Conservation (phyloP, 192 early-diverging fungal species). For the Rhizoclosmatium sp. region DNA sequence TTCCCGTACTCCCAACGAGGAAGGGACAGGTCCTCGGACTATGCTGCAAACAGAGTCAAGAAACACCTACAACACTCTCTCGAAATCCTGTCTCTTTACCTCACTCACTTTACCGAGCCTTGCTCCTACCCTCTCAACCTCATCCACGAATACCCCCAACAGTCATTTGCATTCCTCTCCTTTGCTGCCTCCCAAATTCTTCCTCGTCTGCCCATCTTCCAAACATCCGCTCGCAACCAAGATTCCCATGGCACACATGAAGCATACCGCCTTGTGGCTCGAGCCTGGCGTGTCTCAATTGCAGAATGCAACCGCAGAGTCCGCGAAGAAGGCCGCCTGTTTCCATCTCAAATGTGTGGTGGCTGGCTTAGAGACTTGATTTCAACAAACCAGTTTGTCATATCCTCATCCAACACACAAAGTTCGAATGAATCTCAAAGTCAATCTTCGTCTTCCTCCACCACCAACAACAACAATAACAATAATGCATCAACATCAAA, state of each 20-base stretch:
- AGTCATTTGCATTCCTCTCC: constrained; percentile 83
- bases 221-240: constrained; percentile 76
- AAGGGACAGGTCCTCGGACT: constrained; percentile 73
- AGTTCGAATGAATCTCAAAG: neutral
- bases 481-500: too few species aligned
- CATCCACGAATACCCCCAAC: constrained; percentile 80
- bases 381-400: constrained; percentile 21
- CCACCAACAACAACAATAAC: too few species aligned
- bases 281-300: constrained; percentile 81
- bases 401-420: neutral
- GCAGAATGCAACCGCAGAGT: constrained; percentile 74
- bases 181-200: constrained; percentile 59
- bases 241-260: constrained; percentile 70
- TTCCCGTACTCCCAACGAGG: constrained; percentile 88
- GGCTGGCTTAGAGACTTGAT: constrained; percentile 85
- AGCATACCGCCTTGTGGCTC: constrained; percentile 74
- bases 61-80: constrained; percentile 76
- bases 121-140: constrained; percentile 76
- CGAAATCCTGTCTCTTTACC: constrained; percentile 55
- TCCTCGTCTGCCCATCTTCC: constrained; percentile 80
- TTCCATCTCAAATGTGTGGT: constrained; percentile 75
- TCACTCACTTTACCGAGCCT: constrained; percentile 56
- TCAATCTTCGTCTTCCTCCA: neutral
- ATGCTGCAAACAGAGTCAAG: constrained; percentile 87
- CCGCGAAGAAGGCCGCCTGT: constrained; percentile 78